phyloP scores from a whole-genome alignment of 2,329 filamentous ascomycete genomes.

The Colletotrichum sidae region DNA sequence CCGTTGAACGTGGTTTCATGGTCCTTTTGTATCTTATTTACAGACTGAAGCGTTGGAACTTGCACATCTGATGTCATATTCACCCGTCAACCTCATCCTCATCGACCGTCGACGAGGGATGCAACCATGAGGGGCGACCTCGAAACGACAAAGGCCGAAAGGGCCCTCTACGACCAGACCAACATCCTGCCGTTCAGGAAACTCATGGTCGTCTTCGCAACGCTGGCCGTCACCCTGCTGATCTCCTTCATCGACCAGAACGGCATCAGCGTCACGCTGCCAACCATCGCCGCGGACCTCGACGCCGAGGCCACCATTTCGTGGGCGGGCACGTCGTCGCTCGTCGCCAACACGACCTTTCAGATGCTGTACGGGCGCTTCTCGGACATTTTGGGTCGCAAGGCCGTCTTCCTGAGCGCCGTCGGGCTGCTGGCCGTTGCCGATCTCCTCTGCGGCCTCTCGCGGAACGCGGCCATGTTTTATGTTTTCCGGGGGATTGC shows the following conservation, averaged over 20 bases:
- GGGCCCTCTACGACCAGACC: constrained; percentile 64
- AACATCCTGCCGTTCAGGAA: constrained; percentile 65
- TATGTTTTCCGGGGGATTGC: constrained; percentile 71
- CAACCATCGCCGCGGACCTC: constrained; percentile 62
- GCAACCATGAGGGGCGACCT: constrained; percentile 24
- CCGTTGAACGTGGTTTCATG: too few relatives aligned
- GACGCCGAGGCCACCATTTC: constrained; percentile 62
- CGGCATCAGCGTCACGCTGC: constrained; percentile 63
- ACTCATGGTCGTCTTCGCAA: constrained; percentile 62
- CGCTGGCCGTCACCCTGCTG: constrained; percentile 63
- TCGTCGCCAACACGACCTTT: constrained; percentile 71
- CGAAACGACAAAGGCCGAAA: constrained; percentile 49
- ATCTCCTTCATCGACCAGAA: constrained; percentile 70
- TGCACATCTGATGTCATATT: background rate
- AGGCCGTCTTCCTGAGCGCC: constrained; percentile 66
- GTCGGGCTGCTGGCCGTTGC: constrained; percentile 64
- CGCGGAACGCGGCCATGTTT: constrained; percentile 66
- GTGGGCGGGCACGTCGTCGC: constrained; percentile 64
- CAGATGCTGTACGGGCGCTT: constrained; percentile 73
- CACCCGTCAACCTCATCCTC: too few relatives aligned
- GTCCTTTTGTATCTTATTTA: too few relatives aligned
- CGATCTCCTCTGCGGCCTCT: constrained; percentile 70
- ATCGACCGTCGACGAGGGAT: background rate
- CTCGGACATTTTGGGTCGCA: constrained; percentile 71
- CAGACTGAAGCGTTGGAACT: too few relatives aligned